Evolutionary conservation across 805 yeast species (phyloP), one percentile per base, ranked within the genome.

Genomic region (Candida hungchunana): DNA sequence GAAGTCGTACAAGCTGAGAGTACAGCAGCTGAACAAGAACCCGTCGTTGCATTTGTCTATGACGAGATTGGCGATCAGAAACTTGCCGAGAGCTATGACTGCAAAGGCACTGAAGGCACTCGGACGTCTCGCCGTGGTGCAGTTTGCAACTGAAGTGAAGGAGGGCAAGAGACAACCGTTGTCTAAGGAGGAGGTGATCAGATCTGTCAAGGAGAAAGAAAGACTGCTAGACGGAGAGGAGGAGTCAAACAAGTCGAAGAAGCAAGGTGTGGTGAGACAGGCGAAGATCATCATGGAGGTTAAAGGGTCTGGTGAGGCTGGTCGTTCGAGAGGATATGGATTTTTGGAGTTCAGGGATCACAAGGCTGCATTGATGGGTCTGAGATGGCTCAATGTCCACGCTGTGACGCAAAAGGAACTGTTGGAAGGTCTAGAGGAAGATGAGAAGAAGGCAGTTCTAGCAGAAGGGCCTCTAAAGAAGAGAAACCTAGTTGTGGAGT

Each of bases 241-340:
- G 42, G 76, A 69, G 34, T 64, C 66, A 42, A 79, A 78, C 50
- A 78, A 69, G 43, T 74, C 77, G 36, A 86, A 83, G 55, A 82
- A 87, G 51, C 76, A 74, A 30, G 98, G 98, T 64, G 86, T 93
- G 26, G 95, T 93, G 4, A 81, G 76, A 60, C 97, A 93, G 63
- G 83, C 97, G 18, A 93, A 93, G 66, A 81, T 93, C 46, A 83
- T 93, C 44, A 83, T 77, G 71, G 98, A 93, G 63, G 84, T 86
- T 29, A 90, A 89, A 58, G 95, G 88, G 7, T 69, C 90, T 7
- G 94, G 95, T 15, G 82, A 81, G 18, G 62, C 71, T 19, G 98
- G 98, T 38, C 75, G 98, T 61, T 80, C 93, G 55, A 81, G 97
- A 68, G 98, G 98, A 42, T 93, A 90, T 54, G 98, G 98, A 45